Evolutionary conservation across 768 basidiomycete genomes (phyloP).

Genomic region (Ramaria rubella): DNA sequence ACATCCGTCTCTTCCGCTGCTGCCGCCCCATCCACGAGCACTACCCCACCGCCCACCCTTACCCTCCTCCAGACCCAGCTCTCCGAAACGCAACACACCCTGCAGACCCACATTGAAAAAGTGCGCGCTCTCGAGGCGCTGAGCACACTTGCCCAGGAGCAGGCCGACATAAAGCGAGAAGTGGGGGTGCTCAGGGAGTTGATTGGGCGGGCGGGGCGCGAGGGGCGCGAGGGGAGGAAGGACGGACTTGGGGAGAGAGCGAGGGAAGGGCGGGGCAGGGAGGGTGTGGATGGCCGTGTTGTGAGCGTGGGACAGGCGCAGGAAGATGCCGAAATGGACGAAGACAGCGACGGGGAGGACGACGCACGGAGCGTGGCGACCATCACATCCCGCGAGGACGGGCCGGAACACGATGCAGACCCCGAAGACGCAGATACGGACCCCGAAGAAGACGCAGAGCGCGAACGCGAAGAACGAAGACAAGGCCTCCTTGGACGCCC

Average conservation of each 20-base stretch:
- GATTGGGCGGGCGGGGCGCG: conserved; percentile 59
- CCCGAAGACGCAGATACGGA: conserved; percentile 29
- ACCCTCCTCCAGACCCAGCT: conserved; percentile 72
- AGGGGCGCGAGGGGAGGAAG: conserved; percentile 29
- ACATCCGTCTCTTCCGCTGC: conserved; percentile 21
- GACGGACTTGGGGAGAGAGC: not conserved
- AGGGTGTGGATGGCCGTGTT: conserved; percentile 25
- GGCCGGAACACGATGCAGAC: not conserved
- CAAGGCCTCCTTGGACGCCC: conserved; percentile 61
- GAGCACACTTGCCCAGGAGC: conserved; percentile 51
- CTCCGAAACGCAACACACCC: conserved; percentile 71
- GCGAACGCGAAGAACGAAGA: conserved; percentile 63
- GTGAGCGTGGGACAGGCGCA: conserved; percentile 24
- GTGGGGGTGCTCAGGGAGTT: conserved; percentile 64
- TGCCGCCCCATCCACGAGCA: conserved; percentile 21
- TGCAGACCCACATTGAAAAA: conserved; percentile 74
- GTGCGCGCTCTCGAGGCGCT: conserved; percentile 77
- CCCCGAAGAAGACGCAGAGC: conserved; percentile 50
- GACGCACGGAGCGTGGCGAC: conserved; percentile 72
- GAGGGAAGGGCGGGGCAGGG: too few species aligned
- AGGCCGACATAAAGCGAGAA: conserved; percentile 77
- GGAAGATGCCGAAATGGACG: conserved; percentile 23
- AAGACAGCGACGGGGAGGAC: conserved; percentile 44
- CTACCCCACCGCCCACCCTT: conserved; percentile 21
- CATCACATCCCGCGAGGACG: conserved; percentile 36